Evolutionary conservation across 2,329 filamentous ascomycete genomes (phyloP), one percentile per base, ranked within the genome.

Genomic region (Fusarium guadeloupense): DNA sequence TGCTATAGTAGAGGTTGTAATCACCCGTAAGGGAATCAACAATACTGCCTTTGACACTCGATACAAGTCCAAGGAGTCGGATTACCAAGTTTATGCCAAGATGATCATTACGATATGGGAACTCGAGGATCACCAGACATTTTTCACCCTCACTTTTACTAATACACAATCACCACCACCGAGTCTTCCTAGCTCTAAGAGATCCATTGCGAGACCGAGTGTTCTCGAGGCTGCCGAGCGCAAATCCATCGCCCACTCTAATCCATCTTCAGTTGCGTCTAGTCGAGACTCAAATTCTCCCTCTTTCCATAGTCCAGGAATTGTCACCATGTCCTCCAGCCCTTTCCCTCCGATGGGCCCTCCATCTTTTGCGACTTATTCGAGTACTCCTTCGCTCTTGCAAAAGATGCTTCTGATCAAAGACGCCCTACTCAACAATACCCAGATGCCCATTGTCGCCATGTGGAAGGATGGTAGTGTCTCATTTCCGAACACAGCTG

Each of bases 401-500:
- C 87, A 91, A 67, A 94, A 93, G 71, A 85, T 91, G 49, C 86
- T 85, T 8, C 80, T 88, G 44, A 85, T 94, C 78, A 93, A 93
- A 72, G 90, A 93, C 70, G 89, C 90, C 1, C 80, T 93, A 17
- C 77, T 94, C 7, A 89, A 92, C 69, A 90, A 87, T 33, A 90
- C 91, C 21, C 84, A 86, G 58, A 87, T 91, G 70, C 90, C 91
- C 0, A 88, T 92, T 19, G 78, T 93, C 38, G 88, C 89, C 20
- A 90, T 93, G 86, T 93, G 91, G 91, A 89, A 88, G 69, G 91
- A 94, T 63, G 86, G 89, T 47, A 89, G 85, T 41, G 86, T 92
- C 40, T 87, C 85, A 0, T 87, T 92, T 37, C 88, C 90, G 5
- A 94, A 94, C 69, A 85, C 83, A 64, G 89, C 89, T 5, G 84